Percentiles rank a stretch among this genome's conserved stretches.
Evolutionary conservation across 1,284 basidiomycete genomes (phyloP).

Genomic region (Cerioporus squamosus): DNA sequence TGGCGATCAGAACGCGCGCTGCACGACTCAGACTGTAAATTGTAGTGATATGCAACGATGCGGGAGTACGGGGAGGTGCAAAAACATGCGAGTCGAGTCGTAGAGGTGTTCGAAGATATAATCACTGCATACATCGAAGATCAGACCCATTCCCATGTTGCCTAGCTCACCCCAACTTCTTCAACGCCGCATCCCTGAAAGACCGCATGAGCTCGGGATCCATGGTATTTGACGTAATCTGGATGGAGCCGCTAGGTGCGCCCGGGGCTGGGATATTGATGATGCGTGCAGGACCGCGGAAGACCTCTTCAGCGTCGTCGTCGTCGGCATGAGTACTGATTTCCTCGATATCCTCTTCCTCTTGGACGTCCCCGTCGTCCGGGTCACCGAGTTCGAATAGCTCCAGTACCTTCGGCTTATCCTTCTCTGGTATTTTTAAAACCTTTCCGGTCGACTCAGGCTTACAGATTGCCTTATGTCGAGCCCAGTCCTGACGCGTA

Average conservation of each 20-base stretch:
- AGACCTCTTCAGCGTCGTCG: background rate
- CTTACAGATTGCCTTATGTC: background rate
- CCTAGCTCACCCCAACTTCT: background rate
- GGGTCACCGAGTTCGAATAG: background rate
- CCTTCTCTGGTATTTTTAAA: background rate
- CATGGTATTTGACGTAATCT: conserved; percentile 7
- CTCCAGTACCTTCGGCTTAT: background rate
- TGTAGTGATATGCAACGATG: too few species aligned
- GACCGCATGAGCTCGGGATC: conserved; percentile 3
- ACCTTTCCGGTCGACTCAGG: background rate
- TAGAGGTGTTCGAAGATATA: too few species aligned
- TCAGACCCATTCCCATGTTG: too few species aligned
- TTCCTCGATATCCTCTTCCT: background rate
- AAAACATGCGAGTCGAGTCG: too few species aligned
- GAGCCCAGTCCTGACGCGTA: too few species aligned
- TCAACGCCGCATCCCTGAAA: background rate
- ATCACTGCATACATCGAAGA: too few species aligned
- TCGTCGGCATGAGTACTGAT: background rate
- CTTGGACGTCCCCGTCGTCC: background rate
- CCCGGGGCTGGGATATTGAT: conserved; percentile 5
- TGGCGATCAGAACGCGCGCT: too few species aligned
- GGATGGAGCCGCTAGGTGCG: conserved; percentile 3
- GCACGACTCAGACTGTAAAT: too few species aligned
- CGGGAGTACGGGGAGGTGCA: too few species aligned
- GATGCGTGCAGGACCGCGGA: background rate